These are phyloP conservation scores for Suhomyces ambrosiae DNA, from an alignment of 1,139 yeast species.

Conservation along the genomic window DNA sequence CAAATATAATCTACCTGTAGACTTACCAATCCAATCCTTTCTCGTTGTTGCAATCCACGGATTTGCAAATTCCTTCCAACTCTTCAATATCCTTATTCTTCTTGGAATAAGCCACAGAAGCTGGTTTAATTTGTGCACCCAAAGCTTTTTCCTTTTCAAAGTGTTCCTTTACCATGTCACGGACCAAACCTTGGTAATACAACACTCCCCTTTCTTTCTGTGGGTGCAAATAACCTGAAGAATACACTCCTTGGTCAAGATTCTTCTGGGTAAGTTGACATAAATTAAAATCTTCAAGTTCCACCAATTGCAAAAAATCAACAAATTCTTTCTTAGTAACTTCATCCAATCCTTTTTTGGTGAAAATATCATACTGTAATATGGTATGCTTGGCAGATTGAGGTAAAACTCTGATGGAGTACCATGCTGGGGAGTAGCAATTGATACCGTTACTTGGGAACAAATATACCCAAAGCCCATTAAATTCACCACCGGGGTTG, in stretches of 20 bases:
- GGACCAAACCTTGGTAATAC: constrained; percentile 56
- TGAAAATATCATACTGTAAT: constrained; percentile 60
- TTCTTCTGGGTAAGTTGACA: constrained; percentile 62
- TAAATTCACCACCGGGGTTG: constrained; percentile 61
- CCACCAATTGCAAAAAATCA: constrained; percentile 62
- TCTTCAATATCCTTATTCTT: constrained; percentile 47
- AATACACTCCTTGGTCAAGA: constrained; percentile 59
- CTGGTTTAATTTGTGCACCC: constrained; percentile 54
- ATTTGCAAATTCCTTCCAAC: constrained; percentile 51
- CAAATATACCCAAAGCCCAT: constrained; percentile 62
- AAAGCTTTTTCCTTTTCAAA: constrained; percentile 44
- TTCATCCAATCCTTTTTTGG: constrained; percentile 58
- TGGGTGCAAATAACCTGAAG: constrained; percentile 61
- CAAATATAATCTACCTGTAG: not conserved
- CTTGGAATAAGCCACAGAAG: constrained; percentile 42
- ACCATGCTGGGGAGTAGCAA: constrained; percentile 70
- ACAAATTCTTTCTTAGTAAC: constrained; percentile 59
- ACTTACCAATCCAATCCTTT: constrained; percentile 15
- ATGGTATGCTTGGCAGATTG: constrained; percentile 53
- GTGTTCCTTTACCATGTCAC: constrained; percentile 60
- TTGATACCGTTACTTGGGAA: constrained; percentile 62
- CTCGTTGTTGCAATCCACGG: constrained; percentile 45
- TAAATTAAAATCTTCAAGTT: constrained; percentile 59
- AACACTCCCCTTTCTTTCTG: constrained; percentile 59
- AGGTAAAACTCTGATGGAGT: constrained; percentile 61